Percentiles rank a stretch among this genome's conserved stretches.
These are phyloP conservation scores for Sporothrix pseudoabietina DNA, from an alignment of 2,329 filamentous ascomycete genomes.

Conservation along the genomic window DNA sequence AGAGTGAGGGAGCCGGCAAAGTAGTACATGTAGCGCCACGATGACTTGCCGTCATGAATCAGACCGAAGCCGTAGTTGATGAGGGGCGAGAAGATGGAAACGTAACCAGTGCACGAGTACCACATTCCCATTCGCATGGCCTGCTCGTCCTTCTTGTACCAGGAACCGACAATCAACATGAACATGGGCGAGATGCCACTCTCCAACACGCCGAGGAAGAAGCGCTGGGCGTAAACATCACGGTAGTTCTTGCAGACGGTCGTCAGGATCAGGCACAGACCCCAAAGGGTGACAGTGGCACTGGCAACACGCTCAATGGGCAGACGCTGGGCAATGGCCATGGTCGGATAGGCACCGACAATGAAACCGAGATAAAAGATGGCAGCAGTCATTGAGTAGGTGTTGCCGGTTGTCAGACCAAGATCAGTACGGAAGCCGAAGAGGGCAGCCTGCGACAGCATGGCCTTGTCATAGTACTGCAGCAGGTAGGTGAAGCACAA, in stretches of 20 bases:
- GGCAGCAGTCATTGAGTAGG: conserved; percentile 49
- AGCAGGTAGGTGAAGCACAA: conserved; percentile 38
- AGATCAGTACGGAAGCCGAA: conserved; percentile 49
- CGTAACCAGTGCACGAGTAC: conserved; percentile 49
- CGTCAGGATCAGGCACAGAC: conserved; percentile 41
- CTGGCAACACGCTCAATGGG: conserved; percentile 26
- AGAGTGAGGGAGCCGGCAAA: conserved; percentile 46
- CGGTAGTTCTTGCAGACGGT: conserved; percentile 45
- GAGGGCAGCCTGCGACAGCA: conserved; percentile 42
- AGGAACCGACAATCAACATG: conserved; percentile 53
- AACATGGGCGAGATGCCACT: conserved; percentile 54
- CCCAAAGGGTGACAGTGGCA: conserved; percentile 19
- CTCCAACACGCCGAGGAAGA: conserved; percentile 60
- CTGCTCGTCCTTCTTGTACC: conserved; percentile 45
- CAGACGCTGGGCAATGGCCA: conserved; percentile 31
- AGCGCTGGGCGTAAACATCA: conserved; percentile 50
- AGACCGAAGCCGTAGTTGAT: conserved; percentile 51
- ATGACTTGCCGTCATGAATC: conserved; percentile 43
- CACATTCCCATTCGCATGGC: conserved; percentile 36
- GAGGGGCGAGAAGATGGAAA: conserved; percentile 47
- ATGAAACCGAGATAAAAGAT: conserved; percentile 56
- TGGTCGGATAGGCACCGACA: conserved; percentile 50
- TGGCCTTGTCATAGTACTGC: conserved; percentile 33
- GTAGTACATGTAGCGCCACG: conserved; percentile 48
- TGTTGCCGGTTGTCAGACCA: conserved; percentile 44